These are phyloP conservation scores for Wickerhamiella qilinensis DNA, from an alignment of 805 yeast genomes.

Conservation along the genomic window DNA sequence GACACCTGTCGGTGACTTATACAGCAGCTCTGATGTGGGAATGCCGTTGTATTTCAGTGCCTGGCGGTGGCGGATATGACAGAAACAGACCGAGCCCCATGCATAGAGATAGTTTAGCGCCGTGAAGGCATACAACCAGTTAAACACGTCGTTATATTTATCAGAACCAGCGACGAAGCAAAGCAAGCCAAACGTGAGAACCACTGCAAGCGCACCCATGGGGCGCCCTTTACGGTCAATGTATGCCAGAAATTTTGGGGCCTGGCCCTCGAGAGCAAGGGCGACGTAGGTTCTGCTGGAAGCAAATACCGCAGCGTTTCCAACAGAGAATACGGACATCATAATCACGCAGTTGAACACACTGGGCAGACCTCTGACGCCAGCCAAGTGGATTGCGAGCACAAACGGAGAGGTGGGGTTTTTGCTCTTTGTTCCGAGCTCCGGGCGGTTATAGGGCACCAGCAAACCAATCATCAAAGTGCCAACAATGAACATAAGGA, in stretches of 20 bases:
- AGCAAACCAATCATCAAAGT: constrained; percentile 51
- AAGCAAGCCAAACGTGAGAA: constrained; percentile 33
- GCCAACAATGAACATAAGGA: constrained; percentile 44
- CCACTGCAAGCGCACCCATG: constrained; percentile 39
- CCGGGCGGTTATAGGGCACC: constrained; percentile 42
- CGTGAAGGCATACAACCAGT: constrained; percentile 17
- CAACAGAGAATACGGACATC: constrained; percentile 64
- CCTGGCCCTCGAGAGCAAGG: constrained; percentile 46
- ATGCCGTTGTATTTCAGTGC: constrained; percentile 52
- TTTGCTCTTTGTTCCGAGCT: constrained; percentile 30
- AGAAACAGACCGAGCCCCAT: constrained; percentile 10
- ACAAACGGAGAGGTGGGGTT: constrained; percentile 68
- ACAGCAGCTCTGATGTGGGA: constrained; percentile 46
- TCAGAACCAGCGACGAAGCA: constrained; percentile 47
- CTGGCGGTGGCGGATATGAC: constrained; percentile 24
- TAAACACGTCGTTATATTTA: constrained; percentile 13
- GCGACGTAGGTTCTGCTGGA: constrained; percentile 53
- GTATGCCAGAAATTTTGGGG: constrained; percentile 44
- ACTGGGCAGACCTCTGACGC: constrained; percentile 51
- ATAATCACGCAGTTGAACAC: constrained; percentile 65
- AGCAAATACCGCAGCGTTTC: constrained; percentile 54
- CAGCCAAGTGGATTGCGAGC: constrained; percentile 56
- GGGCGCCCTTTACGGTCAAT: constrained; percentile 72
- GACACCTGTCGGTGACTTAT: constrained; percentile 49
- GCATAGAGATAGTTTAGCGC: constrained; percentile 14